phyloP scores from a whole-genome alignment of 2,329 filamentous ascomycete genomes.

The Sodiomyces alkalinus region DNA sequence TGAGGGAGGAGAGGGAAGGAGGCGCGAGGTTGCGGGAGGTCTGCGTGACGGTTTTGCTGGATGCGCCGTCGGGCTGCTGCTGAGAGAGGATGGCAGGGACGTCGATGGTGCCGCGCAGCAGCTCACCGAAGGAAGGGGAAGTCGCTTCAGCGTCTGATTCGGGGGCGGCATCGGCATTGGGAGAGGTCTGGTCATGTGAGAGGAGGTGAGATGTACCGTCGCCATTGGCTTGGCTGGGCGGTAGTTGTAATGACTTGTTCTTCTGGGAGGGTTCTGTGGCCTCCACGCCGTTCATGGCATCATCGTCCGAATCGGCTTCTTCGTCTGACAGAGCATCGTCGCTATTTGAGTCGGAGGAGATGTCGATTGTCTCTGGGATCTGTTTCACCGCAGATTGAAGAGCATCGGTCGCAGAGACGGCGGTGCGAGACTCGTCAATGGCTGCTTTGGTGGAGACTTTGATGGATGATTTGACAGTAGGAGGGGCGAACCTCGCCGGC shows the following conservation, averaged over 20 bases:
- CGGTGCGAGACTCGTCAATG: constrained; percentile 43
- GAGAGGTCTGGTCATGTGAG: constrained; percentile 10
- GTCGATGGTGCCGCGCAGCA: constrained; percentile 64
- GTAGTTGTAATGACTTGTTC: constrained; percentile 9
- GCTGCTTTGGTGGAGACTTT: constrained; percentile 31
- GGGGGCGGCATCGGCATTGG: constrained; percentile 14
- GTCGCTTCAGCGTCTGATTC: constrained; percentile 32
- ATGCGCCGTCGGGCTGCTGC: constrained; percentile 10
- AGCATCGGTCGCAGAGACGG: constrained; percentile 27
- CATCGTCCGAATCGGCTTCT: constrained; percentile 13
- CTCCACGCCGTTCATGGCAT: constrained; percentile 9
- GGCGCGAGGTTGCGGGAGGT: constrained; percentile 35
- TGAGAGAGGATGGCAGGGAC: constrained; percentile 47
- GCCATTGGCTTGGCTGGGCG: constrained; percentile 5
- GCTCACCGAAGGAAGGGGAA: constrained; percentile 67
- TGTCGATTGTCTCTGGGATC: constrained; percentile 32
- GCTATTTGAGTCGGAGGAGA: constrained; percentile 39
- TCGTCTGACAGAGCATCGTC: constrained; percentile 32
- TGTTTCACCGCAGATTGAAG: constrained; percentile 18
- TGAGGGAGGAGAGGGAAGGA: constrained; percentile 65
- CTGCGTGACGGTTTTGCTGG: constrained; percentile 20
- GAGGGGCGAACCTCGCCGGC: constrained; percentile 39
- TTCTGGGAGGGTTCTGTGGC: constrained; percentile 8
- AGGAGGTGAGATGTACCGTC: too few species aligned
- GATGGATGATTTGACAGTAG: constrained; percentile 36